A percentile compares a stretch with the other conserved stretches of the same genome.
These are phyloP conservation scores for Peronospora belbahrii DNA, from an alignment of 352 stramenopile genomes.

Conservation along the genomic window DNA sequence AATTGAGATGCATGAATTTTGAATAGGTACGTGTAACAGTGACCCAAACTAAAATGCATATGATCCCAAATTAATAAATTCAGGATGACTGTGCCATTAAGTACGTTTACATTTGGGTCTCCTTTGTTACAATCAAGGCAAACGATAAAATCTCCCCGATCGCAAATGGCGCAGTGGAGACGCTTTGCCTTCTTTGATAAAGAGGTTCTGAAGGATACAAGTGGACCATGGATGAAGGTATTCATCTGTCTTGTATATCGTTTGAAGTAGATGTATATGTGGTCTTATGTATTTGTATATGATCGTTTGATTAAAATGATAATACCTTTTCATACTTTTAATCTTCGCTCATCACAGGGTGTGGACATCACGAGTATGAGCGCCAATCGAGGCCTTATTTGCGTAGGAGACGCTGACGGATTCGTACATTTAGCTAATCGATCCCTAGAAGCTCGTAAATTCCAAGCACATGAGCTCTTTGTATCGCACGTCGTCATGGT, in stretches of 20 bases:
- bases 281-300: no score
- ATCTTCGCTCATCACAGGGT: conserved; percentile 29
- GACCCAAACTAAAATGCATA: no score
- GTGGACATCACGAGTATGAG: conserved; percentile 84
- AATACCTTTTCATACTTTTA: not conserved
- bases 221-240: conserved; percentile 82
- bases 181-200: conserved; percentile 88
- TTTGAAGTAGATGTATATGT: no score
- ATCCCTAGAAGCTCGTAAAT: conserved; percentile 73
- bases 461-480: conserved; percentile 80
- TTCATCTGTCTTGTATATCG: not conserved
- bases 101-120: no score
- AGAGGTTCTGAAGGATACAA: conserved; percentile 78
- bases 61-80: no score
- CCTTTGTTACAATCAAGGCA: no score
- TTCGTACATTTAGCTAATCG: conserved; percentile 81
- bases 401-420: conserved; percentile 72
- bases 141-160: no score
- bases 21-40: no score
- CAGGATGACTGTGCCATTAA: no score
- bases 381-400: conserved; percentile 80
- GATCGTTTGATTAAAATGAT: no score
- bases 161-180: conserved; percentile 78
- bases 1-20: no score
- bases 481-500: conserved; percentile 87